Percentiles rank a stretch among this genome's conserved stretches.
Conservation (phyloP, 352 stramenopile species). For the Globisporangium echinulatum region DNA sequence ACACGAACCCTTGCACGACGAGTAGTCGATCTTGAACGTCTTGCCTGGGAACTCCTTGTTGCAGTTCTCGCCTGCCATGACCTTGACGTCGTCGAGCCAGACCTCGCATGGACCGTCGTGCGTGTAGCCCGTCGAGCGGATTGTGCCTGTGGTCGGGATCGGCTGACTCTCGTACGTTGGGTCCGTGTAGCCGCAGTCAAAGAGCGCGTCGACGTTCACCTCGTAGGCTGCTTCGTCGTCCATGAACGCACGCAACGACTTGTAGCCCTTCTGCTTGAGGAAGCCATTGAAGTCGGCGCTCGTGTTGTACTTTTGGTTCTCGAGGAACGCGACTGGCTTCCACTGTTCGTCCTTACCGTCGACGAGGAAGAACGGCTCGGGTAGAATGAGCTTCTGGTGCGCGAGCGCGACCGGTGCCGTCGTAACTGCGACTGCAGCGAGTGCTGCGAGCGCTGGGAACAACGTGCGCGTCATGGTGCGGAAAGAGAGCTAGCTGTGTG, state of each 20-base stretch:
- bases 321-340: slow-evolving; percentile 35
- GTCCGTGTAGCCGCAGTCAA: slow-evolving; percentile 49
- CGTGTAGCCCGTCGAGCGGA: slow-evolving; percentile 40
- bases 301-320: slow-evolving; percentile 44
- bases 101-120: slow-evolving; percentile 39
- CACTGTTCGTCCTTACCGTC: slow-evolving; percentile 23
- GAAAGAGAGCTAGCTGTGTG: not conserved
- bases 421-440: not conserved
- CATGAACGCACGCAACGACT: slow-evolving; percentile 40
- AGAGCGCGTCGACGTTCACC: slow-evolving; percentile 40
- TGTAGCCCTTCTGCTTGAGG: slow-evolving; percentile 33
- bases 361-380: slow-evolving; percentile 47
- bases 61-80: slow-evolving; percentile 31
- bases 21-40: slow-evolving; percentile 29
- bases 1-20: slow-evolving; percentile 25
- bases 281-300: slow-evolving; percentile 35
- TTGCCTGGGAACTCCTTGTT: slow-evolving; percentile 29
- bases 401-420: slow-evolving; percentile 8
- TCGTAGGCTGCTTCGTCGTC: slow-evolving; percentile 46
- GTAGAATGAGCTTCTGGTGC: slow-evolving; percentile 37
- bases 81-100: slow-evolving; percentile 27
- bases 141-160: slow-evolving; percentile 29
- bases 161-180: slow-evolving; percentile 31
- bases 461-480: slow-evolving; percentile 1
- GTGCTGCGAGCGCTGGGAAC: slow-evolving; percentile 2